Conservation (phyloP, 306 rosid genomes). For the Quercus glauca region DNA sequence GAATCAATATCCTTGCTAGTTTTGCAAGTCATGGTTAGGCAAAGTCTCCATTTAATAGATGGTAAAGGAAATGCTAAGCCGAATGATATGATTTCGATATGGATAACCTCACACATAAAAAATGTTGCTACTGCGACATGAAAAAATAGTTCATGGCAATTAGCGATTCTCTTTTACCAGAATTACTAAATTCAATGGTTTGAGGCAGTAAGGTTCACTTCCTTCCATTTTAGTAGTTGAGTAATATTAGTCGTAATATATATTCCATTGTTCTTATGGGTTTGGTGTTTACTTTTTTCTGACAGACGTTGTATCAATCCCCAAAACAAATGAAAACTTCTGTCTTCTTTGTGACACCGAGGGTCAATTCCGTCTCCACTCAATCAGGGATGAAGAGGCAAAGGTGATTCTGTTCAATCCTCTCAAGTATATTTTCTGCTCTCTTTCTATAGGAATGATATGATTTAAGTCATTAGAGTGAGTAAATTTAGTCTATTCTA, state of each 20-base stretch:
- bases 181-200: not conserved
- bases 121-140: not conserved
- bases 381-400: conserved; percentile 65
- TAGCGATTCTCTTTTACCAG: not conserved
- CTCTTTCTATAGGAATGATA: not conserved
- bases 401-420: conserved; percentile 45
- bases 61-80: not conserved
- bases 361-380: conserved; percentile 37
- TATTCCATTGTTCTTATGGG: not conserved
- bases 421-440: not conserved
- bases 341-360: conserved; percentile 75
- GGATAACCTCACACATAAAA: not conserved
- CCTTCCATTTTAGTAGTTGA: not conserved
- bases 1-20: not conserved
- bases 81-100: not conserved
- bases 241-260: not conserved
- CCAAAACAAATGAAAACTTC: conserved; percentile 65
- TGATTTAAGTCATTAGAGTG: not conserved
- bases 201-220: not conserved
- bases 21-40: not conserved
- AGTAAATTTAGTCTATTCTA: not conserved
- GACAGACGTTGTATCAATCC: conserved; percentile 71
- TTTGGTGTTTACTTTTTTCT: not conserved
- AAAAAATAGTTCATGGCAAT: not conserved
- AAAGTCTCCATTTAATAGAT: not conserved